Evolutionary conservation across 192 early-diverging fungal species (phyloP), one percentile per base, ranked within the genome.

Genomic region (Backusella australiensis): DNA sequence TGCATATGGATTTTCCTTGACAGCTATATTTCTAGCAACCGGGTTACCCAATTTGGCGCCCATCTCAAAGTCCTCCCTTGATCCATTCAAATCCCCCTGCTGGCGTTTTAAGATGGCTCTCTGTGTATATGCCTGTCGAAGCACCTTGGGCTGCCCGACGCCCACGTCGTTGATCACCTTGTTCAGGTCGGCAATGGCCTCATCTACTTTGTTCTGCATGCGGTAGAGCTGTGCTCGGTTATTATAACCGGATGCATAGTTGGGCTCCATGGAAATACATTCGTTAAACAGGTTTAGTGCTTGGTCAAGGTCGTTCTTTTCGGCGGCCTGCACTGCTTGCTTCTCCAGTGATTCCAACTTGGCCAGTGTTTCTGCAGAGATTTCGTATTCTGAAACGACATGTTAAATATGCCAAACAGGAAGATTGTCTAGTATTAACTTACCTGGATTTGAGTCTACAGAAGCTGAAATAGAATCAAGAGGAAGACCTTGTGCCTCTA

Each of bases 141-240:
- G 46, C 12, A 87, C 78, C 42, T 79, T 82, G 6, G 83, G 71
- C 34, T 87, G 84, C 38, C 83, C 84, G 41, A 71, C 3, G 73
- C 86, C 36, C 77, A 53, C 17, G 41, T 69, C 68, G 11, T 78
- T 72, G 36, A 87, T 85, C 5, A 85, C 84, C 75, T 84, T 78
- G 17, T 84, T 70, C 52, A 87, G 71, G 73, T 87, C 86, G 38
- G 77, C 26, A 15, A 87, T 39, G 4, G 86, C 86, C 12, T 63
- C 76, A 0, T 80, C 75, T 11, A 56, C 67, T 3, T 87, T 80
- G 11, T 84, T 73, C 56, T 77, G 74, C 34, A 87, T 72, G 38
- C 86, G 81, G 46, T 85, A 83, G n/a, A 84, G 77, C 66, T 87
- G 86, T 49, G 86, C 86, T 68, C 85, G 75, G 80, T 87, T 87